Percentiles rank a stretch among this genome's conserved stretches.
Conservation (phyloP, 2,329 filamentous ascomycete genomes). For the Cryphonectria parasitica region DNA sequence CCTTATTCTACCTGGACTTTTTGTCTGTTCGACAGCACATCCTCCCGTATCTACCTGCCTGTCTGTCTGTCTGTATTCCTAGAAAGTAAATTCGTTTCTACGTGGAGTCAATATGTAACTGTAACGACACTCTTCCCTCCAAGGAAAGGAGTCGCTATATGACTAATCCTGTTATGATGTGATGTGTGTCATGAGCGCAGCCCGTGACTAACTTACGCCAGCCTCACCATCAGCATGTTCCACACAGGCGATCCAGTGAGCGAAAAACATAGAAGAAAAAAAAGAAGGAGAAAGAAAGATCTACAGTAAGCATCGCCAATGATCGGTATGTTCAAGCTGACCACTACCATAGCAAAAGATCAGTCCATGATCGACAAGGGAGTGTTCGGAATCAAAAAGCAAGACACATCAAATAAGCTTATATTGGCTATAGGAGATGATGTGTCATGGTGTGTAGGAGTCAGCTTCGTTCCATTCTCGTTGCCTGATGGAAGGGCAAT, state of each 20-base stretch:
- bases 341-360: neutral
- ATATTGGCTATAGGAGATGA: neutral
- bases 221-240: neutral
- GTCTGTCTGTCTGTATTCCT: too few relatives aligned
- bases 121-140: neutral
- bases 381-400: neutral
- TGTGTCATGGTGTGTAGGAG: neutral
- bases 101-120: neutral
- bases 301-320: neutral
- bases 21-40: neutral
- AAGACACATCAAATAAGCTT: neutral
- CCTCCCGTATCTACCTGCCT: neutral
- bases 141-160: neutral
- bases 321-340: neutral
- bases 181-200: neutral
- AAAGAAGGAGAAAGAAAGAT: neutral
- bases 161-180: neutral
- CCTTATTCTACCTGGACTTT: neutral
- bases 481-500: neutral
- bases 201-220: neutral
- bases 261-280: neutral
- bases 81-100: neutral
- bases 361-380: neutral
- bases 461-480: neutral
- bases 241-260: neutral